phyloP scores from a whole-genome alignment of 2,329 filamentous ascomycete species.

The Botryotinia convoluta region DNA sequence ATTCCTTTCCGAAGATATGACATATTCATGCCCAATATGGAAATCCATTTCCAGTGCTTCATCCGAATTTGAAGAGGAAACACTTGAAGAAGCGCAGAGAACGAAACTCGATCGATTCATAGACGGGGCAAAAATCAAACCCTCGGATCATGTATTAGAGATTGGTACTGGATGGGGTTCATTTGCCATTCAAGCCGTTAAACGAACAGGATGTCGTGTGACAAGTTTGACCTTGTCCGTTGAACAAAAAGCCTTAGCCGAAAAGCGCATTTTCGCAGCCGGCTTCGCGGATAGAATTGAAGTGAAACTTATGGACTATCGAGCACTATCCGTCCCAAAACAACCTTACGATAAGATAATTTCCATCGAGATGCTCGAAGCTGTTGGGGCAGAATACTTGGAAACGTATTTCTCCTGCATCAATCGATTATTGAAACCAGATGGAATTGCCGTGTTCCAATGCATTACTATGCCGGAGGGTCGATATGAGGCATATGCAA shows the following conservation, averaged over 20 bases:
- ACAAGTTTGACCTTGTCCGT: constrained; percentile 66
- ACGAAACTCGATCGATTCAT: constrained; percentile 67
- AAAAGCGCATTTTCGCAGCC: constrained; percentile 59
- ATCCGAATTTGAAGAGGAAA: constrained; percentile 47
- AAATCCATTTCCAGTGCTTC: constrained; percentile 43
- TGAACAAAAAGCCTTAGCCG: constrained; percentile 67
- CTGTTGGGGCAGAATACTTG: constrained; percentile 66
- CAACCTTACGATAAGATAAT: constrained; percentile 66
- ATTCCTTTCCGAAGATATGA: constrained; percentile 74
- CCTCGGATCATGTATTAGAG: constrained; percentile 67
- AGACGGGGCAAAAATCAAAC: constrained; percentile 59
- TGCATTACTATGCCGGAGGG: constrained; percentile 75
- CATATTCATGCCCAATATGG: constrained; percentile 72
- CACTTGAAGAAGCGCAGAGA: constrained; percentile 63
- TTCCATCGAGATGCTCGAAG: constrained; percentile 76
- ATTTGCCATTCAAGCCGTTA: constrained; percentile 68
- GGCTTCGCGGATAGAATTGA: constrained; percentile 59
- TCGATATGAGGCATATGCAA: constrained; percentile 63
- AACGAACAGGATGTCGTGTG: constrained; percentile 63
- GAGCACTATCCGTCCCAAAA: constrained; percentile 54
- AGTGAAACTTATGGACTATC: constrained; percentile 68
- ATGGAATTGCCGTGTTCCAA: constrained; percentile 69
- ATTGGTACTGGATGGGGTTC: constrained; percentile 76
- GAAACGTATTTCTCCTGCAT: constrained; percentile 66
- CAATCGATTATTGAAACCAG: constrained; percentile 60